phyloP scores from a whole-genome alignment of 2,329 filamentous ascomycete genomes.

The Dactylellina drechsleri region DNA sequence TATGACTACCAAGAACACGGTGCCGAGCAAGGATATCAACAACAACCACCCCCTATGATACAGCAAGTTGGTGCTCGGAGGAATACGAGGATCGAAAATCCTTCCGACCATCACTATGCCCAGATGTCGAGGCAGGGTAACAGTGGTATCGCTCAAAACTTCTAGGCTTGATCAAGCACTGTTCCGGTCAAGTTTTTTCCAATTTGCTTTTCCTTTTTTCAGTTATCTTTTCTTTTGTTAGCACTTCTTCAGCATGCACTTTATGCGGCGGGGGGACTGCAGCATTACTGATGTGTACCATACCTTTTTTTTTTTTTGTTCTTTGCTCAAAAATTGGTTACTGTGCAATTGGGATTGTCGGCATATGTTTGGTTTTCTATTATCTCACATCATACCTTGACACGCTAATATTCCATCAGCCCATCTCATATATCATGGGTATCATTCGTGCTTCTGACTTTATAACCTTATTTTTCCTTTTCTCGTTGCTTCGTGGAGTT shows the following conservation, averaged over 20 bases:
- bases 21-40: conserved; percentile 63
- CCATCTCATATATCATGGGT: neutral
- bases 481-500: neutral
- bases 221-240: too few species aligned
- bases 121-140: conserved; percentile 75
- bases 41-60: conserved; percentile 77
- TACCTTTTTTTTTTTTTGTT: too few species aligned
- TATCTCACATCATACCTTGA: too few species aligned
- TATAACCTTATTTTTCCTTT: neutral
- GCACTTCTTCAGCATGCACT: too few species aligned
- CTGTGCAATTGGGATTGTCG: too few species aligned
- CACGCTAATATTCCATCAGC: too few species aligned
- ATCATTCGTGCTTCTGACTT: neutral
- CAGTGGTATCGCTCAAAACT: conserved; percentile 96
- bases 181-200: too few species aligned
- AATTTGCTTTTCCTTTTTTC: too few species aligned
- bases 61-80: conserved; percentile 90
- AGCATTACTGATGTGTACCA: too few species aligned
- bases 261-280: too few species aligned
- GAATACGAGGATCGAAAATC: conserved; percentile 94
- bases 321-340: too few species aligned
- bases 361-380: too few species aligned
- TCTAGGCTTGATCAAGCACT: conserved; percentile 66
- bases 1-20: conserved; percentile 60
- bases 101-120: conserved; percentile 76